Conservation (phyloP, 73 alveolate species). For the Paraurostyla sp. region DNA sequence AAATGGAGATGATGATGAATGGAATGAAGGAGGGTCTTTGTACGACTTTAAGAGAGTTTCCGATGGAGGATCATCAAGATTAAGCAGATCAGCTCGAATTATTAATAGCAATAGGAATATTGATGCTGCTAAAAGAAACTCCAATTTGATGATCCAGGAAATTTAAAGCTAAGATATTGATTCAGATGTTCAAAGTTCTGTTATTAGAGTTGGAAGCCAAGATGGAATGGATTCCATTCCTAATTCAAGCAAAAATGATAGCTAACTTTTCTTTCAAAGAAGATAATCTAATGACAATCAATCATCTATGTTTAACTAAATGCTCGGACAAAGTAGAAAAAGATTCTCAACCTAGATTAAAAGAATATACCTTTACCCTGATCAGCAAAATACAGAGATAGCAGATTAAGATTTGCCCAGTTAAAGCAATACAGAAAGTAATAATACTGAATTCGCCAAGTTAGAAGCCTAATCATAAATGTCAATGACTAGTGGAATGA, state of each 20-base stretch:
- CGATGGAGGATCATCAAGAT: slow-evolving; percentile 35
- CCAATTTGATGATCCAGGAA: too few relatives aligned
- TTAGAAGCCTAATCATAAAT: neutral
- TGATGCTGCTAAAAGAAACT: neutral
- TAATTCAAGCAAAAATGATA: too few relatives aligned
- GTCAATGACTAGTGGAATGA: neutral
- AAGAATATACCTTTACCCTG: neutral
- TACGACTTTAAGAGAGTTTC: slow-evolving; percentile 16
- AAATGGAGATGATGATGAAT: neutral
- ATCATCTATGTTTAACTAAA: too few relatives aligned
- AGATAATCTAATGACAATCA: too few relatives aligned
- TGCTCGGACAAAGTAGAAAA: too few relatives aligned
- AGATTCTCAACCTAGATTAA: neutral
- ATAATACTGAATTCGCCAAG: neutral
- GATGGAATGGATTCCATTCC: too few relatives aligned
- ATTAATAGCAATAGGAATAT: slow-evolving; percentile 6
- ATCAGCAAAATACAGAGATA: neutral
- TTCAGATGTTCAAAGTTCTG: too few relatives aligned
- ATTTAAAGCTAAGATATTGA: neutral
- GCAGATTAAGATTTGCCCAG: neutral
- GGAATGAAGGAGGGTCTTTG: slow-evolving; percentile 41
- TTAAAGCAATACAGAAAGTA: neutral
- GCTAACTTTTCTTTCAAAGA: too few relatives aligned
- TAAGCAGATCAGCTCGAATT: slow-evolving; percentile 10
- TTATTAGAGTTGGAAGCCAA: too few relatives aligned